These are phyloP conservation scores for Fusarium sp. DNA, from an alignment of 2,329 filamentous ascomycete genomes.

Conservation along the genomic window DNA sequence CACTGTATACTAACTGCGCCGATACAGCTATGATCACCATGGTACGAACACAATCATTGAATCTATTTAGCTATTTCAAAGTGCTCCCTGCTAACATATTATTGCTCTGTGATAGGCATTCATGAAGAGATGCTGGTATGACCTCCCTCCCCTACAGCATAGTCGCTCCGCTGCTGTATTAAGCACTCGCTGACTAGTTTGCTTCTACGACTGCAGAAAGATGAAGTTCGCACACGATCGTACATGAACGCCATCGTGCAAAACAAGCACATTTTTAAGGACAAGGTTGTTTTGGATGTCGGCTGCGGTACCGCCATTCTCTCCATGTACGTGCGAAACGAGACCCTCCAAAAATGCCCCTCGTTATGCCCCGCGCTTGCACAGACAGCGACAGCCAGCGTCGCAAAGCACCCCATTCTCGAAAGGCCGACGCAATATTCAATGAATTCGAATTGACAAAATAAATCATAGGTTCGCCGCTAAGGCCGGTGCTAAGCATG, in stretches of 20 bases:
- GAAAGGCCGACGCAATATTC: not conserved
- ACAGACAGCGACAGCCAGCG: conserved; percentile 11
- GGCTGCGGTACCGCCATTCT: conserved; percentile 98
- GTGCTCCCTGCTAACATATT: conserved; percentile 33
- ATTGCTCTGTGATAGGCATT: conserved; percentile 74
- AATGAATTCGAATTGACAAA: conserved; percentile 23
- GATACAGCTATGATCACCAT: conserved; percentile 92
- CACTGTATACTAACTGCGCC: conserved; percentile 53
- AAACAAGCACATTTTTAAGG: conserved; percentile 93
- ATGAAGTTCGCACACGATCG: conserved; percentile 95
- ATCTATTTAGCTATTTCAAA: conserved; percentile 6
- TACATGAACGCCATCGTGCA: conserved; percentile 99
- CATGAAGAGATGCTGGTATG: conserved; percentile 98
- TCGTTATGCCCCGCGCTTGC: conserved; percentile 37
- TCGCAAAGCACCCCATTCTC: conserved; percentile 7
- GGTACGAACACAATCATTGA: conserved; percentile 66
- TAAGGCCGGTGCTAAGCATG: conserved; percentile 96
- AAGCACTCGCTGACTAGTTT: conserved; percentile 40
- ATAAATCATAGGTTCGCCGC: conserved; percentile 83
- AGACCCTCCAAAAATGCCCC: conserved; percentile 20
- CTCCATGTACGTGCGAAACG: conserved; percentile 80
- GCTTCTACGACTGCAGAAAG: conserved; percentile 74
- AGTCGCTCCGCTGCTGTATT: conserved; percentile 22
- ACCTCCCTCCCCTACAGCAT: conserved; percentile 29
- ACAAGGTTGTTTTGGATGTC: conserved; percentile 89